These are phyloP conservation scores for Diaporthe capsici DNA, from an alignment of 2,329 filamentous ascomycete species.

Conservation along the genomic window DNA sequence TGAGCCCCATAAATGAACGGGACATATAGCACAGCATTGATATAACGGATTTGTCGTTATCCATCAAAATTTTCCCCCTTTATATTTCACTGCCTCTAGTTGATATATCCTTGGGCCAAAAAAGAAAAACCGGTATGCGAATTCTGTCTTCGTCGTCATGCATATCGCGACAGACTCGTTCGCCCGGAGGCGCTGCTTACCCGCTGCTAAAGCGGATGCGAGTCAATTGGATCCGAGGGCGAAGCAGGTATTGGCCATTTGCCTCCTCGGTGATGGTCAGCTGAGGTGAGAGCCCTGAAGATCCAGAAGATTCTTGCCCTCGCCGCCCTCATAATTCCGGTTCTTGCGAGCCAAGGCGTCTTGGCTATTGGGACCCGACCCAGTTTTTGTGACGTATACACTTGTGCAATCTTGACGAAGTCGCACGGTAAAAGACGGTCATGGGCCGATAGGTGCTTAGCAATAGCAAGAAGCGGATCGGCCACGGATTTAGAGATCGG, in stretches of 20 bases:
- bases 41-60: neutral
- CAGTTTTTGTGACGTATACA: constrained; percentile 23
- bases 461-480: constrained; percentile 14
- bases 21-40: neutral
- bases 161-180: neutral
- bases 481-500: constrained; percentile 16
- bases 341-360: neutral
- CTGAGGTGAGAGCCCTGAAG: neutral
- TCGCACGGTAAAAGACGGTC: constrained; percentile 5
- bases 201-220: neutral
- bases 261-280: neutral
- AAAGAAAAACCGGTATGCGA: neutral
- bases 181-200: neutral
- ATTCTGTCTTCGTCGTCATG: neutral
- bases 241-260: neutral
- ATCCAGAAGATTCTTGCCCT: neutral
- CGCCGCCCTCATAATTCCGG: neutral
- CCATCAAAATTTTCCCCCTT: neutral
- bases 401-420: neutral
- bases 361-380: neutral
- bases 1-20: constrained; percentile 9
- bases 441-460: constrained; percentile 9
- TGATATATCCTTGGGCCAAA: neutral
- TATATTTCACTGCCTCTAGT: no score
- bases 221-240: neutral